phyloP scores from a whole-genome alignment of 345 rosid species.

The Eucalyptus sp. region DNA sequence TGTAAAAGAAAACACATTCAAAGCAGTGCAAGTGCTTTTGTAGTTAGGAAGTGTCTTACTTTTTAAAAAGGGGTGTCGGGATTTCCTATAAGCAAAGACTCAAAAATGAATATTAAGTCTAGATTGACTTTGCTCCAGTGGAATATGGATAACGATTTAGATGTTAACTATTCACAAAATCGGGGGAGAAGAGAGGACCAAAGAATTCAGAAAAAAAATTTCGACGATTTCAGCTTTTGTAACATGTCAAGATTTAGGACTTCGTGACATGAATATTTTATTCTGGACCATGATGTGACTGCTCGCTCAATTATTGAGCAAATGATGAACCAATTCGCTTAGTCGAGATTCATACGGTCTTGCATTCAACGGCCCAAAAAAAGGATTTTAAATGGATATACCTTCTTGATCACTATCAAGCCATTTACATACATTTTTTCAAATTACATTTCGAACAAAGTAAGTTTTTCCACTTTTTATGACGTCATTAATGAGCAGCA shows the following conservation, averaged over 20 bases:
- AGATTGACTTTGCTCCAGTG: not conserved
- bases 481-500: not conserved
- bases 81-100: not conserved
- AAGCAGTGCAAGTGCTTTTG: not conserved
- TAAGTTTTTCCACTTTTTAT: not conserved
- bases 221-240: not conserved
- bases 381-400: not conserved
- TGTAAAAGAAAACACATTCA: not conserved
- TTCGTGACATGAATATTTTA: not conserved
- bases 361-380: not conserved
- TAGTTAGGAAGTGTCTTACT: not conserved
- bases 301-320: not conserved
- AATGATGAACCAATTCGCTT: not conserved
- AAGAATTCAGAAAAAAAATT: not conserved
- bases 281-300: not conserved
- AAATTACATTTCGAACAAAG: not conserved
- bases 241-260: fast-evolving
- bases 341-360: not conserved
- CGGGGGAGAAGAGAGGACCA: not conserved
- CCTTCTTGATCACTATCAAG: not conserved
- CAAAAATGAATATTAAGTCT: not conserved
- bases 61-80: not conserved
- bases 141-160: not conserved
- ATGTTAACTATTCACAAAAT: not conserved
- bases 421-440: not conserved